Conservation (phyloP, 305 asterid species). For the Fraxinus dipetala region DNA sequence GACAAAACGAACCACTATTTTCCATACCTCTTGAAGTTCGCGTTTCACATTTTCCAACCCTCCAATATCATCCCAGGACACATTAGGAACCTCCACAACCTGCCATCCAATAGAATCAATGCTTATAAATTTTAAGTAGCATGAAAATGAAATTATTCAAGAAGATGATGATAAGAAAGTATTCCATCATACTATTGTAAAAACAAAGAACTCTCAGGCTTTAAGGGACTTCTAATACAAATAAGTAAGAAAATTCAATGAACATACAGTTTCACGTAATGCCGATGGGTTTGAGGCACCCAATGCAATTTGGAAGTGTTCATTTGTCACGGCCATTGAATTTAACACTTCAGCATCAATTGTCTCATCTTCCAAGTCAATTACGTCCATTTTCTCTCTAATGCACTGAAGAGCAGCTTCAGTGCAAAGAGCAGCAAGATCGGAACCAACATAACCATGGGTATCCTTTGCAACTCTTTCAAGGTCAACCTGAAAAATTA, state of each 20-base stretch:
- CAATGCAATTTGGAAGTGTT: constrained; percentile 42
- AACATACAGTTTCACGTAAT: constrained; percentile 46
- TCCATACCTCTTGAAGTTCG: constrained; percentile 55
- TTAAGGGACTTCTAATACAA: background rate
- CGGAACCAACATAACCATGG: constrained; percentile 48
- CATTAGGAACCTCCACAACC: constrained; percentile 63
- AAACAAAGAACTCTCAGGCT: background rate
- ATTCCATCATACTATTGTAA: background rate
- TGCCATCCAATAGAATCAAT: constrained; percentile 15
- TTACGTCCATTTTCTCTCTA: constrained; percentile 52
- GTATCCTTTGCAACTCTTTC: constrained; percentile 49
- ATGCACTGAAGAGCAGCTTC: constrained; percentile 56
- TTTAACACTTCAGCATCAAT: constrained; percentile 49
- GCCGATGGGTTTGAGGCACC: constrained; percentile 55
- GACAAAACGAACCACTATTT: background rate
- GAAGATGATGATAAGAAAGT: background rate
- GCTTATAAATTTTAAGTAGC: background rate
- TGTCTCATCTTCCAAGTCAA: constrained; percentile 49
- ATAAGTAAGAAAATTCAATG: background rate
- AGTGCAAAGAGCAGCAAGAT: constrained; percentile 49
- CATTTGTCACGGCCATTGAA: constrained; percentile 46
- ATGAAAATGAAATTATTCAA: background rate
- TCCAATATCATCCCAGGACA: constrained; percentile 51
- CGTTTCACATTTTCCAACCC: constrained; percentile 54
- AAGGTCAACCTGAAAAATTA: constrained; percentile 36